Evolutionary conservation across 495 filamentous ascomycete species (phyloP).

Genomic region (Daldinia decipiens): DNA sequence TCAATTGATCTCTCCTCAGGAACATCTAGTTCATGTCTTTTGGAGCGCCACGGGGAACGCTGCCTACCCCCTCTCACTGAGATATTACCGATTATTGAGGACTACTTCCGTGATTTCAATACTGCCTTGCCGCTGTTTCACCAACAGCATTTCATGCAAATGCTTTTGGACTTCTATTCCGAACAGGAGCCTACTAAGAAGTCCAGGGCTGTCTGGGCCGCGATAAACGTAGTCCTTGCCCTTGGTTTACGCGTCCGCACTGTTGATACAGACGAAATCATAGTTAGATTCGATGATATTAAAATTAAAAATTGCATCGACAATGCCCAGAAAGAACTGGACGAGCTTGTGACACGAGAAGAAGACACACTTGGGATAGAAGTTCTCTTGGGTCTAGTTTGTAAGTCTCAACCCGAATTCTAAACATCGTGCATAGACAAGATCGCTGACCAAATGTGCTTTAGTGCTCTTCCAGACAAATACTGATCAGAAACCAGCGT

Average conservation of each 20-base stretch:
- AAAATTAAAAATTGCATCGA: constrained; percentile 43
- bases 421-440: not conserved
- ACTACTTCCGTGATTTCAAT: constrained; percentile 49
- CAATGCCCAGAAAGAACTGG: constrained; percentile 47
- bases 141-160: constrained; percentile 42
- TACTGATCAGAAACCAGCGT: constrained; percentile 45
- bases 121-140: constrained; percentile 47
- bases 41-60: constrained; percentile 6
- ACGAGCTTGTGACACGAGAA: constrained; percentile 47
- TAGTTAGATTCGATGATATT: constrained; percentile 32
- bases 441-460: not conserved
- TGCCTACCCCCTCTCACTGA: constrained; percentile 44
- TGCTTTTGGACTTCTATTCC: constrained; percentile 45
- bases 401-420: constrained; percentile 22
- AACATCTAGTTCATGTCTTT: not conserved
- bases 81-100: constrained; percentile 43
- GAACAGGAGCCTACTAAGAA: constrained; percentile 21
- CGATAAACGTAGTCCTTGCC: constrained; percentile 48
- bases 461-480: constrained; percentile 43
- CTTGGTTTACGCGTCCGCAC: constrained; percentile 41
- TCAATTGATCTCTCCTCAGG: not conserved
- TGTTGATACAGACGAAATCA: constrained; percentile 24
- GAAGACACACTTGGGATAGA: constrained; percentile 48
- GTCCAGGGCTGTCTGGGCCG: constrained; percentile 40
- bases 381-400: constrained; percentile 47